A percentile compares a stretch with the other conserved stretches of the same genome.
Conservation (phyloP, 257 asterid genomes). For the Paraleonurus japonicus region DNA sequence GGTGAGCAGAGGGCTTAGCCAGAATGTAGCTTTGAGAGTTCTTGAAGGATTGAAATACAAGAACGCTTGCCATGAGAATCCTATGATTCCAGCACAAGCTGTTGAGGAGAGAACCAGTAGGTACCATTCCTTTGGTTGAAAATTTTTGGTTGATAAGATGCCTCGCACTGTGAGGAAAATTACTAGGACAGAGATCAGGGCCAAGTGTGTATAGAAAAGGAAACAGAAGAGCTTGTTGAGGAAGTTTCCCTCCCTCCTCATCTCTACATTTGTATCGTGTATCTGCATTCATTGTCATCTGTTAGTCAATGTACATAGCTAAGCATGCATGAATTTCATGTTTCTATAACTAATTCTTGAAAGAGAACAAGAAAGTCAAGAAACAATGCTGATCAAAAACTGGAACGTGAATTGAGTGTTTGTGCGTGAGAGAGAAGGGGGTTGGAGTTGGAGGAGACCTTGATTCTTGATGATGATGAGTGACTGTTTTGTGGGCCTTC, state of each 20-base stretch:
- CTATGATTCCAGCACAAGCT: constrained; percentile 42
- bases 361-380: constrained; percentile 13
- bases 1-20: constrained; percentile 58
- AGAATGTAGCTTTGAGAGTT: constrained; percentile 44
- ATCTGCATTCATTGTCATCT: constrained; percentile 25
- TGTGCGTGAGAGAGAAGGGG: too few species aligned
- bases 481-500: constrained; percentile 19
- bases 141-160: constrained; percentile 28
- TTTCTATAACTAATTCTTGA: neutral
- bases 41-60: constrained; percentile 35
- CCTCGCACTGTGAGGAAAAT: constrained; percentile 41
- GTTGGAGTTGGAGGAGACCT: too few species aligned
- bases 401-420: too few species aligned
- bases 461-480: constrained; percentile 33
- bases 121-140: constrained; percentile 46
- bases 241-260: constrained; percentile 37
- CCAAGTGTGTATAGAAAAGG: constrained; percentile 44
- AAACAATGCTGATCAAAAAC: too few species aligned
- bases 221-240: constrained; percentile 31
- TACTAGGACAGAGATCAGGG: constrained; percentile 33
- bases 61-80: constrained; percentile 45
- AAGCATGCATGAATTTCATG: neutral
- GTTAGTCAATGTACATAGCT: neutral
- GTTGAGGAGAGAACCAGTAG: constrained; percentile 42
- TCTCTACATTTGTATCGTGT: constrained; percentile 20